These are phyloP conservation scores for Wilhelminamyces savonicus DNA, from an alignment of 805 yeast species.

Conservation along the genomic window DNA sequence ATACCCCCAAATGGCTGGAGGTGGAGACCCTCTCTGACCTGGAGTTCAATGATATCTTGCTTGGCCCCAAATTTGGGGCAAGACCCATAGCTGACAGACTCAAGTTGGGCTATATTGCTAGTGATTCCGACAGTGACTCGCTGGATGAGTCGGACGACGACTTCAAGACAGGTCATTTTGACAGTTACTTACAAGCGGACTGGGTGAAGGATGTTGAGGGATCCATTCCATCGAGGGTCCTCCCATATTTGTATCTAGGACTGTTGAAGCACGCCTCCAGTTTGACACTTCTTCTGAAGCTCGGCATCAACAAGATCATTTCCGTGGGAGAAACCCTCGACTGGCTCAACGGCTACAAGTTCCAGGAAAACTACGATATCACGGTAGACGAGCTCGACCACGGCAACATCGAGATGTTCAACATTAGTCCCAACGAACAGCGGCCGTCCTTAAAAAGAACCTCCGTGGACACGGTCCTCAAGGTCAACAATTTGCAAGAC, in stretches of 20 bases:
- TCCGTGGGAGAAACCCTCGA: conserved; percentile 78
- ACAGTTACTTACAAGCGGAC: conserved; percentile 4
- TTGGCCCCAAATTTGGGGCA: conserved; percentile 13
- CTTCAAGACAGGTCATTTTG: conserved; percentile 3
- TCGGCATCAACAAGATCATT: conserved; percentile 70
- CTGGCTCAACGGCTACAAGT: conserved; percentile 47
- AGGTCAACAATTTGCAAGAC: conserved; percentile 72
- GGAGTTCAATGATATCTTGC: conserved; percentile 31
- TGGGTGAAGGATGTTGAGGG: conserved; percentile 49
- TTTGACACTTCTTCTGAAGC: conserved; percentile 49
- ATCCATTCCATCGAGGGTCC: conserved; percentile 74
- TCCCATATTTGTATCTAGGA: conserved; percentile 83
- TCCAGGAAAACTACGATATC: conserved; percentile 19
- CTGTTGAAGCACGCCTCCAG: conserved; percentile 77
- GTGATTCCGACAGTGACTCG: conserved; percentile 14
- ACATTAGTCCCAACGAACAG: conserved; percentile 16
- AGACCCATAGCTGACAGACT: neutral
- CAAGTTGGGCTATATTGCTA: conserved; percentile 22
- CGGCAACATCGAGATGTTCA: conserved; percentile 26
- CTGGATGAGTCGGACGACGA: conserved; percentile 7
- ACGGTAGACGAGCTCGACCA: conserved; percentile 14
- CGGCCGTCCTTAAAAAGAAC: no score
- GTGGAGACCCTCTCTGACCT: conserved; percentile 21
- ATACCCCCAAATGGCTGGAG: conserved; percentile 16
- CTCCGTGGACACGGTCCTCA: conserved; percentile 45